Evolutionary conservation across 2,329 filamentous ascomycete genomes (phyloP), one percentile per base, ranked within the genome.

Genomic region (Cadophora malorum): DNA sequence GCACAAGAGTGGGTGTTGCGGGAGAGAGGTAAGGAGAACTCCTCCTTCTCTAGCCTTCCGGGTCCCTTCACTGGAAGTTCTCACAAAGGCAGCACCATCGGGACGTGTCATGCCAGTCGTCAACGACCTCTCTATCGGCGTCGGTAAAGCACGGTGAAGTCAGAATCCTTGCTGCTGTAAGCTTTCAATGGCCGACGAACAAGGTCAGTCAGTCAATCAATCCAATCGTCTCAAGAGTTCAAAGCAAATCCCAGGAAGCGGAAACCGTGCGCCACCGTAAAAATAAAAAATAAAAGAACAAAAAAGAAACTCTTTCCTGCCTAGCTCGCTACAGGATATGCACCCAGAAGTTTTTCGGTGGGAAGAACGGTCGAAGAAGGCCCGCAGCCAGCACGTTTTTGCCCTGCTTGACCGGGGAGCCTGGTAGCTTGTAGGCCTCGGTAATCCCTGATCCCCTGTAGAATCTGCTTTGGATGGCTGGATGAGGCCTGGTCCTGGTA

Each of bases 251-350:
- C 45, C 45, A 49, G 45, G 19, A 49, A 49, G 68, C 68, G 68
- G 63, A 67, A 67, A 65, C 61, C 63, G 66, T 63, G 69, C 66
- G 67, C 67, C 65, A 67, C 35, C 21, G 38, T 62, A 65, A 66
- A 56, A 62, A 63, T 58, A 47, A 41, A 49, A n/a, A 31, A 5
- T 10, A 41, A 33, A 49, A 45, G 21, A 49, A 21, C n/a, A 21
- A 4, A 47, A 47, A 47, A 47, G 16, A n/a, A 21, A 14, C 35
- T 38, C 35, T 4, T 38, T 38, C 28, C 5, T 28, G 28, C 28
- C 28, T 28, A 28, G 28, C 28, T 28, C 28, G 28, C 28, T 28
- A 5, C 28, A 28, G 28, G 28, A 28, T 28, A 28, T 28, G 5
- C 19, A 21, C 41, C 41, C 14, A 49, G n/a, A 49, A 45, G 45